Conservation (phyloP, 2,329 filamentous ascomycete genomes). For the Orbilia javanica region DNA sequence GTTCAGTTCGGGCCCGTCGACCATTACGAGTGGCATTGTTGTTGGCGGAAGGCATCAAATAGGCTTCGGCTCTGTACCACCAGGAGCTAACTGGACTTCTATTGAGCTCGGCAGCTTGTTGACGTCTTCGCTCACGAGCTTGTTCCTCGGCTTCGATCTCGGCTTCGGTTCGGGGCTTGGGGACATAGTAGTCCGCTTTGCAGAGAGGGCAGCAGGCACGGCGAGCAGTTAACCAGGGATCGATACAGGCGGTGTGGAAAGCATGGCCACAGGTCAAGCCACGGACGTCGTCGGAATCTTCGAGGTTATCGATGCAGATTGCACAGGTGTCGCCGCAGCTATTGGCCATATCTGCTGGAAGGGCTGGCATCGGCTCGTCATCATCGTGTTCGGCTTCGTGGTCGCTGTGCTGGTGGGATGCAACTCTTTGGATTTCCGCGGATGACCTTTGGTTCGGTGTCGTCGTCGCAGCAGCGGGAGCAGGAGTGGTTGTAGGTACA, state of each 20-base stretch:
- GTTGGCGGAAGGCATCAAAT: conserved; percentile 34
- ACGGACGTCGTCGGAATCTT: conserved; percentile 95
- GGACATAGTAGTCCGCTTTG: conserved; percentile 97
- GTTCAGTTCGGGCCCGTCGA: conserved; percentile 4
- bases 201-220: conserved; percentile 96
- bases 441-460: conserved; percentile 23
- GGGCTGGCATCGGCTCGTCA: conserved; percentile 82
- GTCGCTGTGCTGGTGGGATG: conserved; percentile 64
- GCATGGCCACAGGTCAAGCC: conserved; percentile 96
- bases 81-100: conserved; percentile 42
- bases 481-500: background rate
- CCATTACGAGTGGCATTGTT: conserved; percentile 18
- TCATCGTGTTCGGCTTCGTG: conserved; percentile 81
- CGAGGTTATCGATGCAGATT: conserved; percentile 93
- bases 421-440: conserved; percentile 38
- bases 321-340: conserved; percentile 93
- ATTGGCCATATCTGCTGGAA: conserved; percentile 82
- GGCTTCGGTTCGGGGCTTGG: conserved; percentile 81
- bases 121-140: conserved; percentile 49
- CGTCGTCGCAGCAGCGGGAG: background rate
- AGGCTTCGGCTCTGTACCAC: conserved; percentile 54
- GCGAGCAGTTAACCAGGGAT: conserved; percentile 94
- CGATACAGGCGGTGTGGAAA: conserved; percentile 94
- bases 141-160: conserved; percentile 63
- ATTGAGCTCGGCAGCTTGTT: conserved; percentile 53